phyloP scores from a whole-genome alignment of 2,329 filamentous ascomycete genomes.

The Neofusicoccum umdonicola region DNA sequence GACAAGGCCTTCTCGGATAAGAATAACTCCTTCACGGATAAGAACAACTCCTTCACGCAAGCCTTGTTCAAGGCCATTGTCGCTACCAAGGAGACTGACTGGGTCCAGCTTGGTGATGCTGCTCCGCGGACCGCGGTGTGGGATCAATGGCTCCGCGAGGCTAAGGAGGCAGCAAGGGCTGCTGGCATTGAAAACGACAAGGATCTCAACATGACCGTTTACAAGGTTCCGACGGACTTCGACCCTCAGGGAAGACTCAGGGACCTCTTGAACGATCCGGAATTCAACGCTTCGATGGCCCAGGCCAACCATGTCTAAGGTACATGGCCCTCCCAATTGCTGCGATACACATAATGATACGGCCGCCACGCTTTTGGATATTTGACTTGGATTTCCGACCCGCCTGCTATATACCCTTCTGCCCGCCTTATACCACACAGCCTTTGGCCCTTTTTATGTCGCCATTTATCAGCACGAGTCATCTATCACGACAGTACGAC shows the following conservation, averaged over 20 bases:
- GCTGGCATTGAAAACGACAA: background rate
- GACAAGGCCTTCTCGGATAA: constrained; percentile 26
- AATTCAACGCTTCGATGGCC: background rate
- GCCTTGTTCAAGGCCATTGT: constrained; percentile 51
- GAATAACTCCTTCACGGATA: constrained; percentile 26
- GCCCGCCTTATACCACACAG: background rate
- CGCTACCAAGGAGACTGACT: constrained; percentile 43
- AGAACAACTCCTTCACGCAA: constrained; percentile 42
- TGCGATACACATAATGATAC: background rate
- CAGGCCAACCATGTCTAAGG: background rate
- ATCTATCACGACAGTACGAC: background rate
- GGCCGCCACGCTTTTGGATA: background rate
- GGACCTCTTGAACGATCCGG: constrained; percentile 22
- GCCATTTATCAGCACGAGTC: background rate
- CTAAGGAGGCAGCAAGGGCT: constrained; percentile 22
- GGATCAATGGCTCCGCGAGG: constrained; percentile 42
- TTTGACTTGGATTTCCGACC: background rate
- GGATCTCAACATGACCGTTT: constrained; percentile 23
- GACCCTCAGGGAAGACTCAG: constrained; percentile 29
- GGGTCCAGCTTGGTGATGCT: constrained; percentile 42
- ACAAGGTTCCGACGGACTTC: constrained; percentile 33
- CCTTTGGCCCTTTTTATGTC: background rate
- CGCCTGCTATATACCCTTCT: constrained; percentile 1
- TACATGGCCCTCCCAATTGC: constrained; percentile 18
- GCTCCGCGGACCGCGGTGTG: constrained; percentile 44